Percentiles rank a stretch among this genome's conserved stretches.
These are phyloP conservation scores for Carallia pectinifolia DNA, from an alignment of 345 rosid species.

Conservation along the genomic window DNA sequence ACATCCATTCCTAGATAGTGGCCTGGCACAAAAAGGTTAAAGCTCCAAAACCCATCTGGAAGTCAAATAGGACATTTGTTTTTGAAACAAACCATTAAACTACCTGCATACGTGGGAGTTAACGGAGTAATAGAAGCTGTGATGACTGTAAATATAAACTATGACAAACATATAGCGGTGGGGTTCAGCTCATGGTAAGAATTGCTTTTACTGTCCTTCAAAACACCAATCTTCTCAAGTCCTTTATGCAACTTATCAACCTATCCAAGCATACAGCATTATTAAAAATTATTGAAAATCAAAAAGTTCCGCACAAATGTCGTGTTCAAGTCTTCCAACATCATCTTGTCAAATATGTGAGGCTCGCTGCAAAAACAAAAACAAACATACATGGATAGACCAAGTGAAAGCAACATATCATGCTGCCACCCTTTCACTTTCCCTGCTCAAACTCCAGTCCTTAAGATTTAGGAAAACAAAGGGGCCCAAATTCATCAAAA, in stretches of 20 bases:
- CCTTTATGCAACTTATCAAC: conserved; percentile 66
- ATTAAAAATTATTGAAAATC: neutral
- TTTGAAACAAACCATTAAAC: neutral
- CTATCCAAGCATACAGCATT: conserved; percentile 41
- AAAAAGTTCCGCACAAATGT: neutral
- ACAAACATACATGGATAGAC: no score
- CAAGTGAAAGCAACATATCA: no score
- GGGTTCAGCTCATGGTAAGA: conserved; percentile 74
- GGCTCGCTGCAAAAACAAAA: no score
- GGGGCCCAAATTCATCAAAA: no score
- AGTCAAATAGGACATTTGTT: neutral
- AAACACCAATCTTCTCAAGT: conserved; percentile 74
- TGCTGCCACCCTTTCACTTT: no score
- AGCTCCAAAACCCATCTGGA: neutral
- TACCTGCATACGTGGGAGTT: neutral
- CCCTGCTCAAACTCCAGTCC: no score
- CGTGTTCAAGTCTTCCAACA: no score
- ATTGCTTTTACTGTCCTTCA: conserved; percentile 43
- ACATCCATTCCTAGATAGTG: conserved; percentile 99
- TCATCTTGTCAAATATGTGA: no score
- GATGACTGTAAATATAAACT: neutral
- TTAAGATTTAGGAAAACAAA: no score
- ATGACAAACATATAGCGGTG: conserved; percentile 74
- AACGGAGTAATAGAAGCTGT: neutral
- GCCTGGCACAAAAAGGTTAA: conserved; percentile 42